phyloP scores from a whole-genome alignment of 805 yeast species.

The Candida incommunis region DNA sequence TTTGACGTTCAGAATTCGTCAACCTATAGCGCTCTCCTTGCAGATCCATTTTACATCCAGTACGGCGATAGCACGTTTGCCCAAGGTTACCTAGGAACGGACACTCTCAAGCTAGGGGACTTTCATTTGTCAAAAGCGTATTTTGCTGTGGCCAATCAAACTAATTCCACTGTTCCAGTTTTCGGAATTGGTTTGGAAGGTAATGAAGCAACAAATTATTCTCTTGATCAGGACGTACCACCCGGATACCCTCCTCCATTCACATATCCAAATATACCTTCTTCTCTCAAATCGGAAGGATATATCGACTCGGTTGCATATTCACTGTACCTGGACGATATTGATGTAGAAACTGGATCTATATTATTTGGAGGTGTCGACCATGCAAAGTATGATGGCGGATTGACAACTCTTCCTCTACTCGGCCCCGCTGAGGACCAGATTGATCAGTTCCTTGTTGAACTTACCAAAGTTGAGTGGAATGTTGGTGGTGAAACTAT shows the following conservation, averaged over 20 bases:
- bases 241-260: too few species aligned
- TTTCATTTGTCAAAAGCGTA: slow-evolving; percentile 37
- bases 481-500: slow-evolving; percentile 3
- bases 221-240: too few species aligned
- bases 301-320: slow-evolving; percentile 27
- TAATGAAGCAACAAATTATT: not conserved
- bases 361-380: slow-evolving; percentile 46
- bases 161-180: slow-evolving; percentile 50
- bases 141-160: slow-evolving; percentile 58
- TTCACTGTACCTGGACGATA: slow-evolving; percentile 33
- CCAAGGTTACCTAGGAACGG: slow-evolving; percentile 47
- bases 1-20: slow-evolving; percentile 4
- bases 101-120: slow-evolving; percentile 40
- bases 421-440: slow-evolving; percentile 2
- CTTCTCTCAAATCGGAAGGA: slow-evolving; percentile 34
- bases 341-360: slow-evolving; percentile 26
- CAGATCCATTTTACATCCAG: slow-evolving; percentile 13
- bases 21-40: slow-evolving; percentile 3
- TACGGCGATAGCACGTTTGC: slow-evolving; percentile 36
- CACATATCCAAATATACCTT: slow-evolving; percentile 47
- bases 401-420: slow-evolving; percentile 12
- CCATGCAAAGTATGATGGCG: slow-evolving; percentile 31
- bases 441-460: slow-evolving; percentile 4
- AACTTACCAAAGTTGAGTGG: slow-evolving; percentile 1
- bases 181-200: slow-evolving; percentile 14